A percentile compares a stretch with the other conserved stretches of the same genome.
phyloP scores from a whole-genome alignment of 179 eudicot genomes.

The Sideroxylon spinosum region DNA sequence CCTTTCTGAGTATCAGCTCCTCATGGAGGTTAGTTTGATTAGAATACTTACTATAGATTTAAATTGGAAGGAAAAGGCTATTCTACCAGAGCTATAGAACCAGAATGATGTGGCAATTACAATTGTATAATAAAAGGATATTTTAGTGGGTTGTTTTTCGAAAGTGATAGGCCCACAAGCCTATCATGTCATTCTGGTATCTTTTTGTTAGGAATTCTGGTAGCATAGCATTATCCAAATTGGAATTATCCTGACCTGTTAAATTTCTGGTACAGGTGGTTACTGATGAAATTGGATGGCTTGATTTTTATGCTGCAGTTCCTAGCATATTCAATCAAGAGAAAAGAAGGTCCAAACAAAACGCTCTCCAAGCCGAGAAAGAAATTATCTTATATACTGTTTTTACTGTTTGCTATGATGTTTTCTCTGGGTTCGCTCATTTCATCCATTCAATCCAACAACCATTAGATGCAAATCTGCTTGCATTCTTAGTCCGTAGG shows the following conservation, averaged over 20 bases:
- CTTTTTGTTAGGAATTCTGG: no score
- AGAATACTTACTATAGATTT: background rate
- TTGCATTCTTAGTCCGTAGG: constrained; percentile 41
- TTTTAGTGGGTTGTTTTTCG: no score
- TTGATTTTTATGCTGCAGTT: constrained; percentile 40
- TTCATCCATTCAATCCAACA: constrained; percentile 36
- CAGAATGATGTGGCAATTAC: no score
- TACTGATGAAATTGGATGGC: constrained; percentile 48
- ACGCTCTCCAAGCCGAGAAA: constrained; percentile 33
- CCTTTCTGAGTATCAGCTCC: constrained; percentile 44
- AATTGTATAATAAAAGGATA: no score
- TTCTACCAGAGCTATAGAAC: no score
- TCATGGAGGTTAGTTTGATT: constrained; percentile 45
- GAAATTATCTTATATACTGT: constrained; percentile 36
- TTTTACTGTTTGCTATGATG: constrained; percentile 43
- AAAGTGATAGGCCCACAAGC: no score
- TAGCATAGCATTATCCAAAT: background rate
- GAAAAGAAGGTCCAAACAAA: constrained; percentile 30
- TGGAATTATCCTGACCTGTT: constrained; percentile 15
- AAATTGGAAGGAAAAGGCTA: no score
- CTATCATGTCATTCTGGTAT: no score
- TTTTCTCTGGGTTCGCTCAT: constrained; percentile 46
- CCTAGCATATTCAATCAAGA: constrained; percentile 20
- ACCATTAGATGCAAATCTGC: constrained; percentile 32
- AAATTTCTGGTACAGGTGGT: constrained; percentile 31